Evolutionary conservation across 805 yeast genomes (phyloP).

Genomic region (Wickerhamia fluorescens): DNA sequence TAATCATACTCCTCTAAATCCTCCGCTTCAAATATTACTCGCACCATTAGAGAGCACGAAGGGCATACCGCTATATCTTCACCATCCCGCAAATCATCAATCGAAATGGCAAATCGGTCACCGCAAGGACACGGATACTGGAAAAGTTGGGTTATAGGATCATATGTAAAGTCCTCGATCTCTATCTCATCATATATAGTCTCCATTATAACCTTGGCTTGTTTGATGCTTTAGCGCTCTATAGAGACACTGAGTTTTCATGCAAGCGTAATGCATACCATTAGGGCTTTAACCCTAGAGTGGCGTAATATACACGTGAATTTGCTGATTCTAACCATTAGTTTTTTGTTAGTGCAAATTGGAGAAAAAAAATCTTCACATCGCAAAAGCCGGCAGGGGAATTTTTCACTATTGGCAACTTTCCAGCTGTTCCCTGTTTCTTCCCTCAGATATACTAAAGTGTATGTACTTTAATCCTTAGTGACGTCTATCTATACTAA

Average conservation of each 20-base stretch:
- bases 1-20: conserved; percentile 39
- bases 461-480: no score
- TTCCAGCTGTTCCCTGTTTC: no score
- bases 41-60: conserved; percentile 87
- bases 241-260: neutral
- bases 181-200: conserved; percentile 88
- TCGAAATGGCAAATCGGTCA: conserved; percentile 78
- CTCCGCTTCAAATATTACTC: conserved; percentile 75
- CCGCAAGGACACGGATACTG: conserved; percentile 99
- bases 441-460: no score
- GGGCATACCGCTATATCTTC: conserved; percentile 96
- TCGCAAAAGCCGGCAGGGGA: no score
- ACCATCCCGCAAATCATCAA: conserved; percentile 85
- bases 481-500: no score
- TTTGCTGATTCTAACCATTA: no score
- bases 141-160: conserved; percentile 71
- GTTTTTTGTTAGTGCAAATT: no score
- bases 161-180: conserved; percentile 93
- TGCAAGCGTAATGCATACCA: no score
- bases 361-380: no score
- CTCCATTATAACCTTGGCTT: conserved; percentile 33
- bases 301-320: no score
- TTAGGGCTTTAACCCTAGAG: conserved; percentile 9
- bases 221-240: neutral
- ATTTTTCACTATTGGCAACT: no score